Evolutionary conservation across 371 early-diverging fungal genomes (phyloP).

Genomic region (Lichtheimia ornata): DNA sequence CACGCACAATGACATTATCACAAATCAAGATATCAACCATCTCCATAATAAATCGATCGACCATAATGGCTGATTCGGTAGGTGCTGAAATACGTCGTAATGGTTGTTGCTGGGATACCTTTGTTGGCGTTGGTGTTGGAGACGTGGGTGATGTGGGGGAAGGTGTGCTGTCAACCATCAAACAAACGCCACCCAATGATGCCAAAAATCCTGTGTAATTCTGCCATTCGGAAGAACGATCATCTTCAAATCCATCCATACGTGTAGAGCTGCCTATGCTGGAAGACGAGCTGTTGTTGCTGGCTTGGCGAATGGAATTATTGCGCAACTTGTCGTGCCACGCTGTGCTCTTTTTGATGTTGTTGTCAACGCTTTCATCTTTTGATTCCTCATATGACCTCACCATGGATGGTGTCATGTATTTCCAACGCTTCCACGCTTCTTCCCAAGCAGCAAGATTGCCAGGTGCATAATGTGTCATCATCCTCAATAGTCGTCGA

Average conservation of each 20-base stretch:
- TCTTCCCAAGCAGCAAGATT: conserved; percentile 84
- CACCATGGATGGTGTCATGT: conserved; percentile 29
- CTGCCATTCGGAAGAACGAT: conserved; percentile 64
- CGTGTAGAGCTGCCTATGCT: conserved; percentile 8
- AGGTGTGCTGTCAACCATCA: conserved; percentile 44
- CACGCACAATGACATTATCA: conserved; percentile 86
- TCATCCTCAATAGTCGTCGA: conserved; percentile 65
- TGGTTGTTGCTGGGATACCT: conserved; percentile 38
- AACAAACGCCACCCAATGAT: conserved; percentile 78
- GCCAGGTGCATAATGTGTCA: conserved; percentile 67
- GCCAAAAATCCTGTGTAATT: conserved; percentile 88
- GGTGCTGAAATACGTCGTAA: conserved; percentile 37
- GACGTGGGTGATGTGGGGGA: conserved; percentile 31
- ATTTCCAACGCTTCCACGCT: conserved; percentile 75
- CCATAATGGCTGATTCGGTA: conserved; percentile 59
- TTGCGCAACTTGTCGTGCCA: conserved; percentile 5
- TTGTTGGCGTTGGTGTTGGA: conserved; percentile 7
- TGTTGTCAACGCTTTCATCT: not conserved
- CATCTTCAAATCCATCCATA: conserved; percentile 35
- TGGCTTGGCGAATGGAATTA: not conserved
- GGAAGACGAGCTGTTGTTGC: not conserved
- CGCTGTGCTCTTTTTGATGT: not conserved
- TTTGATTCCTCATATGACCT: conserved; percentile 8
- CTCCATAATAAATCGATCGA: conserved; percentile 82
- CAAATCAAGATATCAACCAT: conserved; percentile 84